Evolutionary conservation across 805 yeast species (phyloP).

Genomic region (Blastobotrys terrestris): DNA sequence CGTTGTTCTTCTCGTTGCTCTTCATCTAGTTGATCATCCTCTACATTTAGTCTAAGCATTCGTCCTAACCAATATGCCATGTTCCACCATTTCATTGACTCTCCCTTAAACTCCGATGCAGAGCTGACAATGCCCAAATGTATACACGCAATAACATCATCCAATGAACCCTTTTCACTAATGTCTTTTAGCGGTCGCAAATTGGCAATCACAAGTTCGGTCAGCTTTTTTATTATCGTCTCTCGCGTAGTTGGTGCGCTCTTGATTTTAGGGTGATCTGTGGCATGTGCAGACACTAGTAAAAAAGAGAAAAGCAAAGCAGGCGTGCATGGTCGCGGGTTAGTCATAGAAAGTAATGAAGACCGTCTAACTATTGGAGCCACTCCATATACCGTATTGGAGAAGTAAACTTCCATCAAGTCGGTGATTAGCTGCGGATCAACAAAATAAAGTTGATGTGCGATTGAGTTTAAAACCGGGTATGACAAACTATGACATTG

Average conservation of each 20-base stretch:
- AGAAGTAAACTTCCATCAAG: conserved; percentile 24
- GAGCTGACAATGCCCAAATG: conserved; percentile 27
- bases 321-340: conserved; percentile 20
- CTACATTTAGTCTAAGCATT: conserved; percentile 24
- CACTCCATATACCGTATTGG: conserved; percentile 25
- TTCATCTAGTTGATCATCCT: conserved; percentile 16
- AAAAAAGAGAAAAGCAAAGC: conserved; percentile 24
- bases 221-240: conserved; percentile 17
- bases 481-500: conserved; percentile 1
- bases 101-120: conserved; percentile 28
- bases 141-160: conserved; percentile 27
- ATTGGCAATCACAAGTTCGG: conserved; percentile 19
- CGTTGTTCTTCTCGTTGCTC: conserved; percentile 34
- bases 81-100: conserved; percentile 27
- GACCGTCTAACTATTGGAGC: conserved; percentile 24
- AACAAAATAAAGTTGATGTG: conserved; percentile 14
- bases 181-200: conserved; percentile 21
- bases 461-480: conserved; percentile 20
- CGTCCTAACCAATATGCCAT: conserved; percentile 27
- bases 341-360: conserved; percentile 20
- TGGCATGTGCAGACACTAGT: conserved; percentile 27
- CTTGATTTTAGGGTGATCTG: conserved; percentile 25
- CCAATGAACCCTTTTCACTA: conserved; percentile 18
- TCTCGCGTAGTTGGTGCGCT: conserved; percentile 25
- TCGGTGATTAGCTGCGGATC: conserved; percentile 21